Conservation (phyloP, 2,329 filamentous ascomycete species). For the Lecanosticta acicola region DNA sequence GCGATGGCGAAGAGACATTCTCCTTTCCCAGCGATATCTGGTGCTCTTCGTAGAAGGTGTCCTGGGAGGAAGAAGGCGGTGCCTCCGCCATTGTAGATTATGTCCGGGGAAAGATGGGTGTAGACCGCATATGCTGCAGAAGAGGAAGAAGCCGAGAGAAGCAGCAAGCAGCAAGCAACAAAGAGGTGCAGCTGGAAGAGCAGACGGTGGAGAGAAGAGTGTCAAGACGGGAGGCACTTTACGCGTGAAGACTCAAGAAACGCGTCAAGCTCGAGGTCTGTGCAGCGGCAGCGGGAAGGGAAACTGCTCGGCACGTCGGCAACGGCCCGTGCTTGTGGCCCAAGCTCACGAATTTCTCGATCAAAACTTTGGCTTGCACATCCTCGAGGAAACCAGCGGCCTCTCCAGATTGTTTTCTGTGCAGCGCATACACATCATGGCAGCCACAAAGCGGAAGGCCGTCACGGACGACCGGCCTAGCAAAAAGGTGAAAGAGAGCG, state of each 20-base stretch:
- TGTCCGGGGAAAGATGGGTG: no score
- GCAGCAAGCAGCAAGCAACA: no score
- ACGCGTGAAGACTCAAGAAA: neutral
- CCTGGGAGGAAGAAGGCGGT: conserved; percentile 28
- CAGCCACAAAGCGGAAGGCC: conserved; percentile 44
- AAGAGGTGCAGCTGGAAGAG: neutral
- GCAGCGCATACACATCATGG: no score
- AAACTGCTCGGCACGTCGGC: neutral
- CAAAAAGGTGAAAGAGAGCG: conserved; percentile 28
- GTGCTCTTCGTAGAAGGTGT: conserved; percentile 29
- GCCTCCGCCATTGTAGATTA: conserved; percentile 24
- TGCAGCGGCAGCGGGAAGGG: conserved; percentile 5
- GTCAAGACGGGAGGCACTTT: neutral
- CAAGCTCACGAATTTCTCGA: neutral
- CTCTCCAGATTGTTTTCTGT: no score
- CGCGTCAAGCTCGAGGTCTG: neutral
- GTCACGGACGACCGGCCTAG: conserved; percentile 33
- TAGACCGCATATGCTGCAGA: no score
- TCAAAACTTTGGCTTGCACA: neutral
- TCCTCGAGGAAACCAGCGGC: no score
- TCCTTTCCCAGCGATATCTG: conserved; percentile 27
- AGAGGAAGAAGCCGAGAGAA: no score
- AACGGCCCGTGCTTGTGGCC: neutral
- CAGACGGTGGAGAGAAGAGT: neutral
- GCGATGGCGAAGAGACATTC: conserved; percentile 30